Evolutionary conservation across 176 grass and related monocot species (phyloP).

Genomic region (Aegilops sharonensis): DNA sequence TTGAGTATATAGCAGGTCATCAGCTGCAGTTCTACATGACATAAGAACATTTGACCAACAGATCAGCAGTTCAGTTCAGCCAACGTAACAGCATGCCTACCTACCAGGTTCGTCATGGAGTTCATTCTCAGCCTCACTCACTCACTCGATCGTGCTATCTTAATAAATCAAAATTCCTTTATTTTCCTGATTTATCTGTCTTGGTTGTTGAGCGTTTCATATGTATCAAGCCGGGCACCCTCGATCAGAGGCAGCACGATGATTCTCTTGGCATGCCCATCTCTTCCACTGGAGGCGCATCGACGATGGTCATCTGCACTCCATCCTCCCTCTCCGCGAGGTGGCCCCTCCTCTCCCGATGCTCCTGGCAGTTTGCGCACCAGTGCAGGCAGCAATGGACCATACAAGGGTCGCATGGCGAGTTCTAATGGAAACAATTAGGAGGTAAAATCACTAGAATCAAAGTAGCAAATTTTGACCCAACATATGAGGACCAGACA

Average conservation of each 20-base stretch:
- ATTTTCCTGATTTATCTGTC: conserved; percentile 19
- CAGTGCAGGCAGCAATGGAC: conserved; percentile 96
- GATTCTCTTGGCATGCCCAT: conserved; percentile 57
- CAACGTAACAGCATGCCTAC: background rate
- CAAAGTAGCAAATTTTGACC: background rate
- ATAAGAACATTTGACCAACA: background rate
- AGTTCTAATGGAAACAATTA: conserved; percentile 52
- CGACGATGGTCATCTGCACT: conserved; percentile 67
- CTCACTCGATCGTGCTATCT: background rate
- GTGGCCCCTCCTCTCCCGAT: conserved; percentile 74
- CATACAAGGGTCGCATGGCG: conserved; percentile 80
- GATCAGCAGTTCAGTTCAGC: background rate
- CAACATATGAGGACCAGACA: background rate
- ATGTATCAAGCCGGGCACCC: background rate
- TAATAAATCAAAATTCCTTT: background rate
- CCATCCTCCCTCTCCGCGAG: conserved; percentile 42
- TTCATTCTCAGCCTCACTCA: background rate
- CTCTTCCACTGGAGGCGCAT: conserved; percentile 76
- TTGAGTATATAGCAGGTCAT: no score
- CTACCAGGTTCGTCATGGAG: background rate
- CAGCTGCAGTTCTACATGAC: background rate
- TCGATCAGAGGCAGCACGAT: background rate
- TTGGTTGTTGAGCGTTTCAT: background rate
- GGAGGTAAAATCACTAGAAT: background rate
- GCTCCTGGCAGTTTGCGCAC: conserved; percentile 94